A percentile compares a stretch with the other conserved stretches of the same genome.
phyloP scores from a whole-genome alignment of 108 stramenopile species.

The Cyclotella choctawhatcheeana region DNA sequence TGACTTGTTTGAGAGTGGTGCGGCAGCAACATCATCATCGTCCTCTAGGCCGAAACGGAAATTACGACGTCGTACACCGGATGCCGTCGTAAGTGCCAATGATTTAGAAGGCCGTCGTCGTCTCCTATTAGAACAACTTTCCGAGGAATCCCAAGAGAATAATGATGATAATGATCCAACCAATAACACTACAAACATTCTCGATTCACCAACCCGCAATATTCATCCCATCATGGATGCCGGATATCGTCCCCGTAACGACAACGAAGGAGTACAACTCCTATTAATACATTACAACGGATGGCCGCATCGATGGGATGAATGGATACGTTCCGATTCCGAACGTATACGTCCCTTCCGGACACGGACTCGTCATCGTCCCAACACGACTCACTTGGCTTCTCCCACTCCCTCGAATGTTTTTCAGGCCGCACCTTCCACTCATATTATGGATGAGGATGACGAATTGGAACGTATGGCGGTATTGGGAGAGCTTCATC shows the following conservation, averaged over 20 bases:
- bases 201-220: background rate
- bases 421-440: slow-evolving; percentile 73
- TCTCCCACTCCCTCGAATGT: slow-evolving; percentile 72
- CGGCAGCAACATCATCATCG: background rate
- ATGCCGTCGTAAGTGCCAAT: slow-evolving; percentile 75
- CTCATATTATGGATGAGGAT: slow-evolving; percentile 60
- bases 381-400: slow-evolving; percentile 44
- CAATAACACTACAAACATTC: slow-evolving; percentile 42
- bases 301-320: slow-evolving; percentile 98
- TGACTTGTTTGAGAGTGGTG: background rate
- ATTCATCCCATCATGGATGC: slow-evolving; percentile 18
- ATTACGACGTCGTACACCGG: slow-evolving; percentile 27
- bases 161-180: too few relatives aligned
- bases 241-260: slow-evolving; percentile 37
- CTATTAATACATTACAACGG: slow-evolving; percentile 97
- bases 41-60: background rate
- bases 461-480: slow-evolving; percentile 66
- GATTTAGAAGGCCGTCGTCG: slow-evolving; percentile 80
- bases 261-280: slow-evolving; percentile 76
- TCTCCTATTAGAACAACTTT: slow-evolving; percentile 72
- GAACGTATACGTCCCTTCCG: slow-evolving; percentile 89
- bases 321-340: slow-evolving; percentile 92
- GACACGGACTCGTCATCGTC: slow-evolving; percentile 74
- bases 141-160: too few relatives aligned
- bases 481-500: slow-evolving; percentile 68